phyloP scores from a whole-genome alignment of 1,139 yeast genomes.

The Yamadazyma songkhlaensis region DNA sequence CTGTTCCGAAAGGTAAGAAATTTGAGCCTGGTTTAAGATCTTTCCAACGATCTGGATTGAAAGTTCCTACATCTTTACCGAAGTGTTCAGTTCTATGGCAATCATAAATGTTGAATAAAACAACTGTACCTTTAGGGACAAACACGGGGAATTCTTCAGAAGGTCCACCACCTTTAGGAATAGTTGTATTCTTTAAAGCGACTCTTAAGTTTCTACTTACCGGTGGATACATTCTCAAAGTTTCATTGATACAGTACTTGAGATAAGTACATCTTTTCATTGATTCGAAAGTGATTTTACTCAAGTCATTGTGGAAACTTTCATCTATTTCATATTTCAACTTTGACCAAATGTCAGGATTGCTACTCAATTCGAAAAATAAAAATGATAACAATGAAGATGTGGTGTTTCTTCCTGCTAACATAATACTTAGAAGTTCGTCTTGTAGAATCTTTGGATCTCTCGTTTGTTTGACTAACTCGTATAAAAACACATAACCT shows the following conservation, averaged over 20 bases:
- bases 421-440: slow-evolving; percentile 44
- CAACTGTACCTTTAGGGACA: slow-evolving; percentile 39
- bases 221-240: slow-evolving; percentile 50
- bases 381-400: slow-evolving; percentile 46
- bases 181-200: slow-evolving; percentile 39
- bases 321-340: slow-evolving; percentile 31
- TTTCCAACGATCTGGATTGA: slow-evolving; percentile 52
- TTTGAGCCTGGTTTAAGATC: slow-evolving; percentile 27
- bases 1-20: slow-evolving; percentile 44
- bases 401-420: slow-evolving; percentile 55
- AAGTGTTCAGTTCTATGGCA: slow-evolving; percentile 41
- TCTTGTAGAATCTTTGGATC: slow-evolving; percentile 45
- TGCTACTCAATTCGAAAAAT: slow-evolving; percentile 39
- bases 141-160: slow-evolving; percentile 41
- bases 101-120: slow-evolving; percentile 36
- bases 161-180: slow-evolving; percentile 54
- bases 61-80: slow-evolving; percentile 45
- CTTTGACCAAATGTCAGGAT: slow-evolving; percentile 33
- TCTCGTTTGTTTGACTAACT: slow-evolving; percentile 43
- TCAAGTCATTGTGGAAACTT: slow-evolving; percentile 23
- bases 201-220: slow-evolving; percentile 49
- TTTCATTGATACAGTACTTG: slow-evolving; percentile 47
- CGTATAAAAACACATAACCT: slow-evolving; percentile 46
- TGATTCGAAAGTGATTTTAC: slow-evolving; percentile 37
- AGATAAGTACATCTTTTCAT: slow-evolving; percentile 50